Conservation (phyloP, 208 protist species). For the Angomonas deanei region DNA sequence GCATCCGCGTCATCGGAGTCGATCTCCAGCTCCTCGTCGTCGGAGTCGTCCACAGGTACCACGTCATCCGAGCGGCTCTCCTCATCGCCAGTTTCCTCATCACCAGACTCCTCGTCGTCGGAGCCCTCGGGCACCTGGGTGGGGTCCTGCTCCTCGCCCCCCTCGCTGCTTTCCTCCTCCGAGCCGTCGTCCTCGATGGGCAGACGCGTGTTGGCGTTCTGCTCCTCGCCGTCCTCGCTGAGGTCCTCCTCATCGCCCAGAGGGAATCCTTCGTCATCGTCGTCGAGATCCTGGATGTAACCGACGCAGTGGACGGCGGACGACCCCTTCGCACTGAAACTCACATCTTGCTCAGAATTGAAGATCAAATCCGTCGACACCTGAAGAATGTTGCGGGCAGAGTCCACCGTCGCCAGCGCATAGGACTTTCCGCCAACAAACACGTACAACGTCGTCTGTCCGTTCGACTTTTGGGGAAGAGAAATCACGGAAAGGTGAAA, state of each 20-base stretch:
- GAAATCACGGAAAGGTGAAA: conserved; percentile 76
- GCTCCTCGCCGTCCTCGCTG: conserved; percentile 16
- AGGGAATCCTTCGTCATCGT: conserved; percentile 29
- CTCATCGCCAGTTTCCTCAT: conserved; percentile 12
- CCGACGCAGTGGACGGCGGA: conserved; percentile 68
- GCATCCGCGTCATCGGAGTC: conserved; percentile 19
- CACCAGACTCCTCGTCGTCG: conserved; percentile 10
- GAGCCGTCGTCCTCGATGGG: conserved; percentile 12
- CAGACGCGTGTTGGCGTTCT: background rate
- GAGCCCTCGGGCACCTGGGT: conserved; percentile 18
- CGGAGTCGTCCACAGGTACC: conserved; percentile 4
- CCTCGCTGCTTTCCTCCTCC: conserved; percentile 1
- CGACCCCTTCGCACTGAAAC: conserved; percentile 76
- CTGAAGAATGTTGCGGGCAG: conserved; percentile 52
- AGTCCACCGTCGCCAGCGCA: conserved; percentile 66
- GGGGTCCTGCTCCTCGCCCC: conserved; percentile 19
- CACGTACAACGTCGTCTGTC: conserved; percentile 71
- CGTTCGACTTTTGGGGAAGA: conserved; percentile 57
- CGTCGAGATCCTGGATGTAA: conserved; percentile 68
- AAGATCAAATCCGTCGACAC: conserved; percentile 76
- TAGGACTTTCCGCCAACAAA: conserved; percentile 79
- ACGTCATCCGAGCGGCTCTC: conserved; percentile 4
- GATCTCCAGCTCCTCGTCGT: conserved; percentile 12
- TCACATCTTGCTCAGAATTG: conserved; percentile 61
- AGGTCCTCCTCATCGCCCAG: conserved; percentile 11